A percentile compares a stretch with the other conserved stretches of the same genome.
Evolutionary conservation across 129 eudicot species (phyloP).

Genomic region (Oenanthe sinensis): DNA sequence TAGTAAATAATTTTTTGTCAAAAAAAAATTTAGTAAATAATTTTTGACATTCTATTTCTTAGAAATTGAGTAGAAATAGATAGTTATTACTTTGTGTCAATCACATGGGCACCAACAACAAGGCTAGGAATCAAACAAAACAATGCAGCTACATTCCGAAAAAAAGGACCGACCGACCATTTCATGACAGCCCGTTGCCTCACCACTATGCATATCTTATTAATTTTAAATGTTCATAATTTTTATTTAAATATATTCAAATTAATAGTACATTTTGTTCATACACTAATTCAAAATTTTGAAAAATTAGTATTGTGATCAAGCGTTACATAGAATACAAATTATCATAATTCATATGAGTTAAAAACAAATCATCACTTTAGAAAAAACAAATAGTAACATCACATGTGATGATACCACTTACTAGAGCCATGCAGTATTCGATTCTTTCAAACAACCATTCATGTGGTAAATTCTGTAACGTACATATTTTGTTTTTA

Average conservation of each 20-base stretch:
- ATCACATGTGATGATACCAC: not conserved
- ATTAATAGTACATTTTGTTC: not conserved
- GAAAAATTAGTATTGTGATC: not conserved
- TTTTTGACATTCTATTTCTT: not conserved
- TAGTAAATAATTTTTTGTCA: not conserved
- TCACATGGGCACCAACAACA: conserved; percentile 6
- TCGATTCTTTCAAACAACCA: too few species aligned
- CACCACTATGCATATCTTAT: not conserved
- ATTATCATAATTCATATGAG: not conserved
- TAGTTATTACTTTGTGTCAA: not conserved
- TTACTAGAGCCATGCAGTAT: too few species aligned
- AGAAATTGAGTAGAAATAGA: not conserved
- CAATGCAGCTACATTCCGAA: not conserved
- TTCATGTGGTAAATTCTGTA: too few species aligned
- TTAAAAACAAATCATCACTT: not conserved
- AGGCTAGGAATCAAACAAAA: conserved; percentile 1
- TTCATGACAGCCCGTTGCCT: not conserved
- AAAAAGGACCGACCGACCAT: not conserved
- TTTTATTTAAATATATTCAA: not conserved
- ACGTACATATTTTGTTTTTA: too few species aligned
- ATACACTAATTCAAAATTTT: not conserved
- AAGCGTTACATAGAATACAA: not conserved
- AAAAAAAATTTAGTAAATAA: not conserved
- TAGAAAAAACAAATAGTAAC: not conserved
- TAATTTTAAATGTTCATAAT: not conserved